Evolutionary conservation across 2,329 filamentous ascomycete species (phyloP), one percentile per base, ranked within the genome.

Genomic region (Mariannaea elegans): DNA sequence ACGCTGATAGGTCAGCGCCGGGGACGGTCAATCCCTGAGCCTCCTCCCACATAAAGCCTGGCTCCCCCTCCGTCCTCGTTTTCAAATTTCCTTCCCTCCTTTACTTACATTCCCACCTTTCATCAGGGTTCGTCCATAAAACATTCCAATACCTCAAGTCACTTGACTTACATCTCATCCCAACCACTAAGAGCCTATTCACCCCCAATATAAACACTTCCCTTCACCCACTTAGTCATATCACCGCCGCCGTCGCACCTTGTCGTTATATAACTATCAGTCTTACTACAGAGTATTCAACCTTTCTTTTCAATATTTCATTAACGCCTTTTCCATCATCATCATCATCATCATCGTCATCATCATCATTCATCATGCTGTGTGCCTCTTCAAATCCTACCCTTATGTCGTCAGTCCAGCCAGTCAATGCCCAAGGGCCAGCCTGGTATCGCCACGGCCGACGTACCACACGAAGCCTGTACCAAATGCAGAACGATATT

Each of bases 21-120:
- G 67, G 67, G 61, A 29, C 23, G 31, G 42, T 39, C 41, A 52
- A 39, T 34, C 48, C 41, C 48, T 48, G 52, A 46, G 32, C 39
- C 55, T n/a, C 19, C 46, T 53, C 34, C 36, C 45, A 56, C 63
- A 61, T 70, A 70, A 69, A 70, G 65, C 44, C 62, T 55, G 45
- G 49, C 57, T 41, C 57, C 67, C 62, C 65, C 63, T 59, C 56
- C 31, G 48, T 31, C 39, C 23, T 51, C 54, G 45, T 59, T 42
- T 58, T 59, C 54, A 46, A 44, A 16, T 36, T 53, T 49, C 62
- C 65, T 57, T 65, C 62, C 51, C 50, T 61, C 46, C 63, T 70
- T 63, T 60, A 61, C 61, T 52, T 29, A 47, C 41, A 51, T 69
- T 67, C 24, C 50, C 13, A 7, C 32, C 27, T 3, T 51, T 49